Evolutionary conservation across 345 rosid genomes (phyloP).

Genomic region (Melastoma malabathricum): DNA sequence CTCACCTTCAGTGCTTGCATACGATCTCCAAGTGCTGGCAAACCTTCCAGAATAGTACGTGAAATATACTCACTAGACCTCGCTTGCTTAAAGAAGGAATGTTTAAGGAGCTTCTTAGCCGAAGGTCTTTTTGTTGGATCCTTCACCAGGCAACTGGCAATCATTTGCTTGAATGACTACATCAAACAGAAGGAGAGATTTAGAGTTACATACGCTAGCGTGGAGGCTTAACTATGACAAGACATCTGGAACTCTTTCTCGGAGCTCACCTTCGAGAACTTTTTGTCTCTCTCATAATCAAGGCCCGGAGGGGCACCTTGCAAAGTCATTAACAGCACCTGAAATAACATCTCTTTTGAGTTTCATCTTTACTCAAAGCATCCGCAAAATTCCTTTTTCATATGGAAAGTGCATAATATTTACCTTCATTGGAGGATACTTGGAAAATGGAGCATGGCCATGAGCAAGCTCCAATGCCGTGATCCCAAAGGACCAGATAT

Average conservation of each 20-base stretch:
- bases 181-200: conserved; percentile 12
- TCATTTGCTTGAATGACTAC: conserved; percentile 99
- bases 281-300: conserved; percentile 90
- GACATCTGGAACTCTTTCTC: too few species aligned
- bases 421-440: conserved; percentile 99
- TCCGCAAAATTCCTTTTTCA: too few species aligned
- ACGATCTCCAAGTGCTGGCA: conserved; percentile 93
- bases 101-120: conserved; percentile 65
- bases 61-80: conserved; percentile 75
- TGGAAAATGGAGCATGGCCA: conserved; percentile 99
- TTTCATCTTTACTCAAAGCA: conserved; percentile 1
- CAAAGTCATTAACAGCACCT: conserved; percentile 99
- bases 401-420: conserved; percentile 1
- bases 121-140: conserved; percentile 95
- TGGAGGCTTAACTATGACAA: too few species aligned
- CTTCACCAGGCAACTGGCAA: conserved; percentile 95
- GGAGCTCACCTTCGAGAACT: conserved; percentile 72
- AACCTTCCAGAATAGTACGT: conserved; percentile 71
- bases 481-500: conserved; percentile 98
- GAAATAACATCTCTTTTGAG: conserved; percentile 6
- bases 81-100: conserved; percentile 96
- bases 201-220: too few species aligned
- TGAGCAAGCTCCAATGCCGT: conserved; percentile 99
- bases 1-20: conserved; percentile 77
- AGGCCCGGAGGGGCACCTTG: conserved; percentile 99